These are phyloP conservation scores for Rhizomucor pusillus DNA, from an alignment of 371 early-diverging fungal species.

Conservation along the genomic window DNA sequence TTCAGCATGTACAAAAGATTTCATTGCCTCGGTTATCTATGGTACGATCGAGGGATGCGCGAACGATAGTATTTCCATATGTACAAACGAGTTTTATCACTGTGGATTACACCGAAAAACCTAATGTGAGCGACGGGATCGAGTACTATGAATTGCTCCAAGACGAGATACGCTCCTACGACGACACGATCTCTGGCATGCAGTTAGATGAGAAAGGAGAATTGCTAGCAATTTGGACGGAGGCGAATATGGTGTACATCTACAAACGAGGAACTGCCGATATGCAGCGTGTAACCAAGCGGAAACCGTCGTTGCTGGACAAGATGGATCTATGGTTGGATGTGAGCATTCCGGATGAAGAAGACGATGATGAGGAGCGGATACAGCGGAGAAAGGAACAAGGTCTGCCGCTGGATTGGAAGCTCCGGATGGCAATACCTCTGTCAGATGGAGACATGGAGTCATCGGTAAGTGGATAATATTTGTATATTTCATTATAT, in stretches of 20 bases:
- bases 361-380: not conserved
- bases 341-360: constrained; percentile 5
- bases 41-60: constrained; percentile 8
- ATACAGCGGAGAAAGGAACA: not conserved
- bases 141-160: constrained; percentile 2
- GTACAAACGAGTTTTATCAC: constrained; percentile 2
- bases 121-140: constrained; percentile 1
- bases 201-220: constrained; percentile 25
- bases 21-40: constrained; percentile 3
- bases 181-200: constrained; percentile 28
- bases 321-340: constrained; percentile 10
- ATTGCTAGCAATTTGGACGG: constrained; percentile 38
- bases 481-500: too few species aligned
- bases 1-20: constrained; percentile 7
- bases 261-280: constrained; percentile 18
- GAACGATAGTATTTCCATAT: constrained; percentile 7
- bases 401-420: constrained; percentile 10
- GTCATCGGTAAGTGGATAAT: constrained; percentile 2
- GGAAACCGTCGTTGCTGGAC: constrained; percentile 7
- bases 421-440: constrained; percentile 11
- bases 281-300: constrained; percentile 1
- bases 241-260: constrained; percentile 23
- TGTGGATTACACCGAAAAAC: constrained; percentile 3
- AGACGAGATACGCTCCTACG: constrained; percentile 10
- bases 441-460: constrained; percentile 3